Evolutionary conservation across 306 rosid species (phyloP), one percentile per base, ranked within the genome.

Genomic region (Inga laurina): DNA sequence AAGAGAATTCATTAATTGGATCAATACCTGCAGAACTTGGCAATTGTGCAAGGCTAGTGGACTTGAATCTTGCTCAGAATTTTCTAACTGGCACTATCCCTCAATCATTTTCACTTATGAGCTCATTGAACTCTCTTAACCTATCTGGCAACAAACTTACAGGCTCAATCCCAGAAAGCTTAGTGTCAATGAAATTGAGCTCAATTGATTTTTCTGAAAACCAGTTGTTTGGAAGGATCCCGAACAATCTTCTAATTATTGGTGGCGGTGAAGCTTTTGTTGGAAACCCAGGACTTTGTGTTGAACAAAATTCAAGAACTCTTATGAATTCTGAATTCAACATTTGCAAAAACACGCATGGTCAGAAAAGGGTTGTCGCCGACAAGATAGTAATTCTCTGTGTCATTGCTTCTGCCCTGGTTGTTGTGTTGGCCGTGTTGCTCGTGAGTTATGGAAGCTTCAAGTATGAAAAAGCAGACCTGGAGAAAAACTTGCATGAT

Each of bases 121-220:
- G 88, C 85, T 85, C 98, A 52, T 85, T 97, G 92, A 94, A 97
- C 88, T 90, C 97, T 37, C 87, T 97, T 14, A 90, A 97, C 85
- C 69, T 97, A 54, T 94, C 99, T 10, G 35, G 86, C 75, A 97
- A 97, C 84, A 85, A 86, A 75, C 90, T 97, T 57, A 62, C 90
- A 0, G 98, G 99, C 75, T 81, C 75, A 39, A 89, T 97, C 85
- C 99, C 99, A 0, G 91, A 85, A 73, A 83, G 48, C 82, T 82
- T 97, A 15, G 95, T 72, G 66, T 88, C 89, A 62, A 37, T 96
- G 91, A 94, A 91, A 82, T 85, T 97, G 16, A 97, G 98, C 79
- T 90, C 93, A 2, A 79, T 94, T 12, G 99, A 97, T 89, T 92
- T 97, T 84, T 94, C 98, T 7, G 82, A 83, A 66, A 97, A 97